Evolutionary conservation across 1,139 yeast species (phyloP).

Genomic region (Taphrina sp.): DNA sequence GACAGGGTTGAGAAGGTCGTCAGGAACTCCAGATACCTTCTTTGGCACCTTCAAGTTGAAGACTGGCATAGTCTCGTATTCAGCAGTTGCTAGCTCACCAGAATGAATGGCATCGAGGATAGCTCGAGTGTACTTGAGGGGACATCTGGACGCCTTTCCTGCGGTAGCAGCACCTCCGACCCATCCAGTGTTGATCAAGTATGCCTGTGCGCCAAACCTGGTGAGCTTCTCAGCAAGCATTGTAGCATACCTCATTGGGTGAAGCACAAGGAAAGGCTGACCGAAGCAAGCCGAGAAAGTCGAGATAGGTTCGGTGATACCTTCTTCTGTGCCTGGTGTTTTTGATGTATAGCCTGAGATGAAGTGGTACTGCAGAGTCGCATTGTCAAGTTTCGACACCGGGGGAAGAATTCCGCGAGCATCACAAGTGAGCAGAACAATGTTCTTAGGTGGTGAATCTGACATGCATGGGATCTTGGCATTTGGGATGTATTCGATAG

Average conservation of each 20-base stretch:
- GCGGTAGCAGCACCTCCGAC: slow-evolving; percentile 92
- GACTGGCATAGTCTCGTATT: slow-evolving; percentile 78
- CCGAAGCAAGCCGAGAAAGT: slow-evolving; percentile 99
- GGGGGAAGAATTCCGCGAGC: slow-evolving; percentile 98
- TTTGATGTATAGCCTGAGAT: slow-evolving; percentile 98
- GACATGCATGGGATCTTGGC: slow-evolving; percentile 95
- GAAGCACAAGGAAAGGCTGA: slow-evolving; percentile 96
- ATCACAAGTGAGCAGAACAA: slow-evolving; percentile 90
- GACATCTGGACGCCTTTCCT: slow-evolving; percentile 80
- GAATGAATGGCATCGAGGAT: slow-evolving; percentile 92
- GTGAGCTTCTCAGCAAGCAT: slow-evolving; percentile 93
- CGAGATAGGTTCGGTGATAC: slow-evolving; percentile 97
- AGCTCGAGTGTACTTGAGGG: slow-evolving; percentile 96
- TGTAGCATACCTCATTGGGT: slow-evolving; percentile 97
- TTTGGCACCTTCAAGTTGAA: slow-evolving; percentile 89
- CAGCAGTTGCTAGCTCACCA: slow-evolving; percentile 77
- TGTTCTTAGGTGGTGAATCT: slow-evolving; percentile 86
- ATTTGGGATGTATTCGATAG: slow-evolving; percentile 93
- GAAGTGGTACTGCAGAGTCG: slow-evolving; percentile 98
- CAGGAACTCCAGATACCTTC: slow-evolving; percentile 76
- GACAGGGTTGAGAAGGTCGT: slow-evolving; percentile 82
- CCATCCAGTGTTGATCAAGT: slow-evolving; percentile 99
- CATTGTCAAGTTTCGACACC: slow-evolving; percentile 86
- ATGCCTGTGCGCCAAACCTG: slow-evolving; percentile 84
- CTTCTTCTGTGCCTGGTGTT: slow-evolving; percentile 99